Conservation (phyloP, 1,284 basidiomycete genomes). For the Ceratobasidium theobromae region DNA sequence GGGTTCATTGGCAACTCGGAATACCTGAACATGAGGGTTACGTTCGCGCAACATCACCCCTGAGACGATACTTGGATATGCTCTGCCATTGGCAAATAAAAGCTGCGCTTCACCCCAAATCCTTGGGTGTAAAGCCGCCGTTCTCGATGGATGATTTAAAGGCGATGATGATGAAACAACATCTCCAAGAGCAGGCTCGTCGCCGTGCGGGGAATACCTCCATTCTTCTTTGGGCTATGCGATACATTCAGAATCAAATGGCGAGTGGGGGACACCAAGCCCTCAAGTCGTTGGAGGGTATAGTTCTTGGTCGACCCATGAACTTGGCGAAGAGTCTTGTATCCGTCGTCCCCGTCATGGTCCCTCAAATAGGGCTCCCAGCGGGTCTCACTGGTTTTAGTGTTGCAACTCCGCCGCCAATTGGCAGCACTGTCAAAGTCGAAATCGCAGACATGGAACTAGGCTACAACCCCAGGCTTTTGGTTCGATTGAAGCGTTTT, state of each 20-base stretch:
- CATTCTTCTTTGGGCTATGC: constrained; percentile 15
- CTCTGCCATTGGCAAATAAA: constrained; percentile 95
- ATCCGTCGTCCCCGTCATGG: constrained; percentile 6
- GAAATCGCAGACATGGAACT: constrained; percentile 5
- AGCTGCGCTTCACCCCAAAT: constrained; percentile 53
- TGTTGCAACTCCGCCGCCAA: constrained; percentile 1
- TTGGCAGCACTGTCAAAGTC: constrained; percentile 17
- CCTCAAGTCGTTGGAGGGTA: constrained; percentile 12
- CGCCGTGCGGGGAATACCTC: constrained; percentile 35
- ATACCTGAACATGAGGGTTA: constrained; percentile 74
- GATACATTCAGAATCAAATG: constrained; percentile 16
- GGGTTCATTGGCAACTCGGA: constrained; percentile 71
- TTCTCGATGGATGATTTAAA: constrained; percentile 21
- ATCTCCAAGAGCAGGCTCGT: constrained; percentile 40
- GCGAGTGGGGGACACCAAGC: constrained; percentile 2
- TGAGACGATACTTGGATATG: constrained; percentile 85
- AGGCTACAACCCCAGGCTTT: constrained; percentile 10
- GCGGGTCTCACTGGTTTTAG: not conserved
- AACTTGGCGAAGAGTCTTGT: not conserved
- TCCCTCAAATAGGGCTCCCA: constrained; percentile 3
- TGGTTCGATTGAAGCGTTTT: not conserved
- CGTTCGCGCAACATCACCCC: constrained; percentile 80
- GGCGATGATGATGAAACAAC: constrained; percentile 36
- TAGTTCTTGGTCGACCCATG: not conserved
- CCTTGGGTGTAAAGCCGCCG: constrained; percentile 22